These are phyloP conservation scores for Vachellia collinsii DNA, from an alignment of 306 rosid species.

Conservation along the genomic window DNA sequence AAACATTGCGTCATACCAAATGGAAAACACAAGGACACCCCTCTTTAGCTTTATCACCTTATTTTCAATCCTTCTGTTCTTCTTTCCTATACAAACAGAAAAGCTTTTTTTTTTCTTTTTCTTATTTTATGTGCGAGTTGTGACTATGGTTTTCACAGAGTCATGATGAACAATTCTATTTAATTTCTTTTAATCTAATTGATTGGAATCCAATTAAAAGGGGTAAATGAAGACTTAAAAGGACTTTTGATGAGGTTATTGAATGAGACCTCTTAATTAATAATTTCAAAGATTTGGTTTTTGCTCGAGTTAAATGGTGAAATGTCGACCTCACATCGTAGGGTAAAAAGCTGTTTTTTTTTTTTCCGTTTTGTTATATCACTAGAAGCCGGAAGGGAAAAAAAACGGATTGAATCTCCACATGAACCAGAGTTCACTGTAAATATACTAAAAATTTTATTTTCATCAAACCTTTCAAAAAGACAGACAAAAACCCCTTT, in stretches of 20 bases:
- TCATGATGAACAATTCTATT: not conserved
- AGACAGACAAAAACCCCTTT: not conserved
- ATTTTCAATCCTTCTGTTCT: not conserved
- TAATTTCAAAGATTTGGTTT: too few relatives aligned
- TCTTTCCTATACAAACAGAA: not conserved
- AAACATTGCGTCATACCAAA: conserved; percentile 48
- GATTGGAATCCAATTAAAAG: too few relatives aligned
- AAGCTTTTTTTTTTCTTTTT: not conserved
- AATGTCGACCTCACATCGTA: too few relatives aligned
- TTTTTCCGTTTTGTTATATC: too few relatives aligned
- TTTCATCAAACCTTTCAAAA: not conserved
- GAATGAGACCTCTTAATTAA: too few relatives aligned
- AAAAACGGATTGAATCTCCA: too few relatives aligned
- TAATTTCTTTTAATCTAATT: not conserved
- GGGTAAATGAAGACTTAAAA: too few relatives aligned
- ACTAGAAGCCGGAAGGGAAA: too few relatives aligned
- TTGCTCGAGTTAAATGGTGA: too few relatives aligned
- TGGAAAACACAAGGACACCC: conserved; percentile 5
- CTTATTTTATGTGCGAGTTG: not conserved
- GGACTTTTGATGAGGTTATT: too few relatives aligned
- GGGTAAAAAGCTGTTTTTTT: too few relatives aligned
- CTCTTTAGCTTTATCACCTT: not conserved
- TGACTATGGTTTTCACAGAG: not conserved
- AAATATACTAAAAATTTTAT: not conserved
- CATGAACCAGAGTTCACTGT: not conserved